These are phyloP conservation scores for Rhodamnia argentea DNA, from an alignment of 345 rosid genomes.

Conservation along the genomic window DNA sequence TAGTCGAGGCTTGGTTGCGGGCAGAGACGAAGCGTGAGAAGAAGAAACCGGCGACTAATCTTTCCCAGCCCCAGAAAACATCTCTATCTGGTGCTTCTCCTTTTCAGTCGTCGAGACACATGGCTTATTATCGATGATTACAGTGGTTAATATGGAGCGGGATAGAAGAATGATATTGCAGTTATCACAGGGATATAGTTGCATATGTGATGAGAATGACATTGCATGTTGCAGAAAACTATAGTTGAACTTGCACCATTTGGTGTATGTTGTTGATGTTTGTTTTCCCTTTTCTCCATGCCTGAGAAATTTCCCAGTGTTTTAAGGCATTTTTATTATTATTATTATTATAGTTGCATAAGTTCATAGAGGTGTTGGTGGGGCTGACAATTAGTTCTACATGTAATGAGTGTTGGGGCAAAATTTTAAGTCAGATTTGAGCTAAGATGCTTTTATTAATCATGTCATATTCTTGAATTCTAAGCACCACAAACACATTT, in stretches of 20 bases:
- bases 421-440: not conserved
- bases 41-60: constrained; percentile 22
- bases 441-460: not conserved
- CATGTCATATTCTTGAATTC: not conserved
- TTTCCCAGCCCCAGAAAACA: constrained; percentile 32
- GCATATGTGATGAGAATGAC: not conserved
- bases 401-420: not conserved
- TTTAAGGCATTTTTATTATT: not conserved
- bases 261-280: not conserved
- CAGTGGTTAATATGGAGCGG: not conserved
- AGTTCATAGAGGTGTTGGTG: not conserved
- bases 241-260: not conserved
- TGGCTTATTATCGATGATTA: constrained; percentile 81
- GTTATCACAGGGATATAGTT: not conserved
- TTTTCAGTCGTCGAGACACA: constrained; percentile 70
- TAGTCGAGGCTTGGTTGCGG: constrained; percentile 84
- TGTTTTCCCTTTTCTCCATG: not conserved
- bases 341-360: not conserved
- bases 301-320: not conserved
- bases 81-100: constrained; percentile 49
- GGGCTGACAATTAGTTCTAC: not conserved
- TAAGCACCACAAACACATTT: not conserved
- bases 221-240: not conserved
- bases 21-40: constrained; percentile 57
- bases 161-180: not conserved